Conservation (phyloP, 1,284 basidiomycete genomes). For the Lignosus rhinocerotis region DNA sequence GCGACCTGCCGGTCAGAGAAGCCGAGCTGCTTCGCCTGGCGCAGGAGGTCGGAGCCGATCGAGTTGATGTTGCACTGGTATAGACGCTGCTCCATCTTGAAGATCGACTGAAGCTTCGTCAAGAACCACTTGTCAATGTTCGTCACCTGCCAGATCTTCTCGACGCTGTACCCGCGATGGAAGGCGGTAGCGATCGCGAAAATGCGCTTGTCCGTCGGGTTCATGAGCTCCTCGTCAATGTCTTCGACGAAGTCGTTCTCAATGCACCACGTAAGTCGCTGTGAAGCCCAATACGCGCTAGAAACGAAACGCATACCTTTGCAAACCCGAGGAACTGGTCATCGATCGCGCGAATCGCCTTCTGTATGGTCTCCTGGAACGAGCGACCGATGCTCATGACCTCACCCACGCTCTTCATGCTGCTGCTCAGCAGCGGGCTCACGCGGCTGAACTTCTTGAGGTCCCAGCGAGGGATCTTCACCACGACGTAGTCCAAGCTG, state of each 20-base stretch:
- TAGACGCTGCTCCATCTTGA: constrained; percentile 76
- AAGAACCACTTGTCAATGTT: constrained; percentile 99
- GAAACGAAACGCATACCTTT: constrained; percentile 50
- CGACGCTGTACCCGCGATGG: constrained; percentile 88
- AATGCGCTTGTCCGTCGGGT: constrained; percentile 90
- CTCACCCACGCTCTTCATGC: constrained; percentile 99
- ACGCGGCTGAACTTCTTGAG: constrained; percentile 97
- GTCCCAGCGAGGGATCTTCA: constrained; percentile 99
- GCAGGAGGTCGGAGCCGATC: constrained; percentile 68
- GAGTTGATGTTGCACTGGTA: constrained; percentile 67
- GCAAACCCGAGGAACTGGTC: constrained; percentile 93
- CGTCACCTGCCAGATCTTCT: constrained; percentile 96
- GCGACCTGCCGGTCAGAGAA: constrained; percentile 96
- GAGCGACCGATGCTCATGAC: constrained; percentile 99
- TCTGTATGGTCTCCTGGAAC: constrained; percentile 98
- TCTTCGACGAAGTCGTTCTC: constrained; percentile 85
- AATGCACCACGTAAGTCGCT: background rate
- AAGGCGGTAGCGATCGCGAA: constrained; percentile 92
- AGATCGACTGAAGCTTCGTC: constrained; percentile 82
- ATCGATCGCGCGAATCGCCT: constrained; percentile 96
- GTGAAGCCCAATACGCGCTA: background rate
- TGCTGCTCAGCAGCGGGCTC: constrained; percentile 83
- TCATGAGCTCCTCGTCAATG: constrained; percentile 84
- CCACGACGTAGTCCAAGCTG: constrained; percentile 94
- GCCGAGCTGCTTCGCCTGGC: constrained; percentile 91